Evolutionary conservation across 768 basidiomycete species (phyloP), one percentile per base, ranked within the genome.

Genomic region (Agrocybe praecox): DNA sequence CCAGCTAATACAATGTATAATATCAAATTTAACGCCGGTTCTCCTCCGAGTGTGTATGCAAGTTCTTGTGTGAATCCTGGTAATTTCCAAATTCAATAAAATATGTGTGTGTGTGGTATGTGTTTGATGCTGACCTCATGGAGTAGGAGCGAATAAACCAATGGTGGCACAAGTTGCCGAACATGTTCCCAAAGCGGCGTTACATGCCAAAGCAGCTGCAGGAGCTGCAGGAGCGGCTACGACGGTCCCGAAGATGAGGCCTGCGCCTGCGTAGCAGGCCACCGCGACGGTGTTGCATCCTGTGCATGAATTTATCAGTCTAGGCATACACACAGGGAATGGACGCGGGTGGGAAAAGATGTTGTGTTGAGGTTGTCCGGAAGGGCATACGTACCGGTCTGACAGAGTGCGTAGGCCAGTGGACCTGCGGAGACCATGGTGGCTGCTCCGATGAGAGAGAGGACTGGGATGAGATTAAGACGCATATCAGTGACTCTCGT

Each of bases 221-320:
- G 77, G 75, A 1, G 72, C 68, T 1, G 64, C 68, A 6, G 72
- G 53, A 6, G 71, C 73, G 2, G 75, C 76, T 33, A 74, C 60
- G 46, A 77, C 68, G 2, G 74, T 76, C 10, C 78, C 77, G 52
- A 79, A 79, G 0, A 66, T 69, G 46, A 67, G 55, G 0, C 76
- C 77, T 0, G 77, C 77, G 2, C 60, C 75, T 7, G 73, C 73
- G 44, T 79, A 79, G 61, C 77, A 79, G 4, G 77, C 75, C 12
- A 76, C 76, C 2, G 67, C 74, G 17, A 76, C 47, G 36, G 64
- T 58, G 54, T 76, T 77, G 56, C 78, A 52, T 52, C 56, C 59
- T 64, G 36, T 12, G 36, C n/a, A n/a, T n/a, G n/a, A n/a, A n/a
- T n/a, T n/a, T n/a, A n/a, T n/a, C n/a, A n/a, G n/a, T n/a, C n/a